These are phyloP conservation scores for Hirschioporus abietinus DNA, from an alignment of 768 basidiomycete genomes.

Conservation along the genomic window DNA sequence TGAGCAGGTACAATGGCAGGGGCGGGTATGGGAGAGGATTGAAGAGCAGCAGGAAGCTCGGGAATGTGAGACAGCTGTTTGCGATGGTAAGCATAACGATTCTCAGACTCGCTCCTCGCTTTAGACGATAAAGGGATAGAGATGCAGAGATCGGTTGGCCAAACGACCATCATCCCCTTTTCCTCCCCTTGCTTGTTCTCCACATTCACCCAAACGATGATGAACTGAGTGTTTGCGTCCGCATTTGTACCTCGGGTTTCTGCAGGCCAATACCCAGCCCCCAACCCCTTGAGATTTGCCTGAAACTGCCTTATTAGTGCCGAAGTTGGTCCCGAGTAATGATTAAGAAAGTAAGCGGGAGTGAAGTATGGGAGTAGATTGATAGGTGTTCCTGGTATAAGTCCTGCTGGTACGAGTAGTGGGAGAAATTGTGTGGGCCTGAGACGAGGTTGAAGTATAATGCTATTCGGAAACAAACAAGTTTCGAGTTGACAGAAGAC, in stretches of 20 bases:
- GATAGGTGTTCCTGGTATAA: conserved; percentile 56
- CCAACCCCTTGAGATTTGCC: conserved; percentile 56
- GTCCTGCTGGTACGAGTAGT: conserved; percentile 29
- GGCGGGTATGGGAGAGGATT: conserved; percentile 43
- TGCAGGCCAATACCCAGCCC: conserved; percentile 47
- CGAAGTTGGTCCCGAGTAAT: conserved; percentile 63
- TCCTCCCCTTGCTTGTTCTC: conserved; percentile 78
- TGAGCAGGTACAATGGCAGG: conserved; percentile 18
- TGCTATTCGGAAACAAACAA: background rate
- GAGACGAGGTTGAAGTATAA: conserved; percentile 12
- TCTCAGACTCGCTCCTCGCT: conserved; percentile 10
- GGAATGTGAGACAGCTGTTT: conserved; percentile 51
- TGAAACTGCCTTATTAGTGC: conserved; percentile 59
- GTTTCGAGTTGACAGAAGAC: background rate
- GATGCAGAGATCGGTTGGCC: conserved; percentile 59
- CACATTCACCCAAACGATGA: conserved; percentile 71
- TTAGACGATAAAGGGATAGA: conserved; percentile 34
- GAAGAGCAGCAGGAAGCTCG: conserved; percentile 57
- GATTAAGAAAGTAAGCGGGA: conserved; percentile 68
- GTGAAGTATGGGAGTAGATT: conserved; percentile 63
- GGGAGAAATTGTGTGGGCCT: conserved; percentile 21
- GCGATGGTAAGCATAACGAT: conserved; percentile 26
- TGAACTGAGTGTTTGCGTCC: conserved; percentile 30
- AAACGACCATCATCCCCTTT: conserved; percentile 70
- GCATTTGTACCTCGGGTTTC: conserved; percentile 13